phyloP scores from a whole-genome alignment of 2,329 filamentous ascomycete genomes.

The Fusarium oxysporum region DNA sequence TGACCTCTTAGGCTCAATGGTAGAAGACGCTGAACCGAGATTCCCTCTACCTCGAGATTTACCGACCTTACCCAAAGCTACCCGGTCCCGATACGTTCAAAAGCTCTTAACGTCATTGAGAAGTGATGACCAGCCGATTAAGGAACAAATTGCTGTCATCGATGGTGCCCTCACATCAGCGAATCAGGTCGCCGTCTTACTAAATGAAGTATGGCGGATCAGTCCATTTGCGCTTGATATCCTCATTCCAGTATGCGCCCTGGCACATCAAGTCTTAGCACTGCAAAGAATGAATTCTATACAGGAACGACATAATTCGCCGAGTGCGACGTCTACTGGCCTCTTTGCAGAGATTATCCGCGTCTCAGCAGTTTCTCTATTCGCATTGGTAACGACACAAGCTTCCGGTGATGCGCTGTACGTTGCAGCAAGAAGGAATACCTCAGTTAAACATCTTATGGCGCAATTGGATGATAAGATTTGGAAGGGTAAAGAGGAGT shows the following conservation, averaged over 20 bases:
- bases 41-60: constrained; percentile 1
- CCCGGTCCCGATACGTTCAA: background rate
- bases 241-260: constrained; percentile 17
- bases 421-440: background rate
- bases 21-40: constrained; percentile 22
- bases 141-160: background rate
- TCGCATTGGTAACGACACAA: constrained; percentile 18
- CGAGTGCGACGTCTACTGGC: background rate
- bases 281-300: background rate
- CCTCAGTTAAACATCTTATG: background rate
- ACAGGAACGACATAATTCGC: background rate
- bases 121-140: fast-evolving
- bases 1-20: constrained; percentile 34
- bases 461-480: background rate
- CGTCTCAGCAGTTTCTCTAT: constrained; percentile 7
- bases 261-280: constrained; percentile 24
- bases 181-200: background rate
- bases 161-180: background rate
- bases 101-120: background rate
- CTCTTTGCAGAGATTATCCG: constrained; percentile 32
- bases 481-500: constrained; percentile 9
- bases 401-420: constrained; percentile 25
- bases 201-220: constrained; percentile 13
- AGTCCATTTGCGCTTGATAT: constrained; percentile 12
- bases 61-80: fast-evolving